Base-by-base conservation (phyloP, 305 asterid genomes). In the Euphrasia arctica region DNA sequence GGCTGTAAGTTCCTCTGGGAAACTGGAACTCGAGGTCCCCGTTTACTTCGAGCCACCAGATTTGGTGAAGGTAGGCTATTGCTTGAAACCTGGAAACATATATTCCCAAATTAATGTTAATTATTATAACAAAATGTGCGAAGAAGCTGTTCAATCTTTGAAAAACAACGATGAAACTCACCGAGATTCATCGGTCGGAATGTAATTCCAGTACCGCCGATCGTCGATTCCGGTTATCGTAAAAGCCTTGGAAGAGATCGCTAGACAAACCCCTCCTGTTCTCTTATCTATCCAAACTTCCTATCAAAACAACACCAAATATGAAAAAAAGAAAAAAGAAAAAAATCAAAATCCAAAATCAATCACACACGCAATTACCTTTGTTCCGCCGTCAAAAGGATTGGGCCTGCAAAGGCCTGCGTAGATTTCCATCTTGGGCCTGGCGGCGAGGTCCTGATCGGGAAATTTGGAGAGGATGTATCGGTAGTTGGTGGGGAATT, bases 11-110 rank as follows among this genome's bases (percentile, higher is more conserved):
- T 65, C 96, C 98, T 4, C 69, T 62, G 4, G 98, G 94, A 10
- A 88, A 79, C 45, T 75, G 82, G 80, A 85, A 91, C 64, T 88
- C 90, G 1, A 83, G 65, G 61, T 80, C 87, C 4, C 96, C 96
- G 2, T 62, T 86, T 27, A 88, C 88, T 80, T 91, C 89, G 4
- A 91, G 77, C 98, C 98, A 91, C 98, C 98, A 86, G 36, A 89
- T 89, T 41, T 91, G 98, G 39, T 91, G 90, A 71, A 91, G 96
- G 76, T 78, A 86, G 36, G 96, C 96, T 0, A 86, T 67, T 13
- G 90, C 79, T 59, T 78, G 83, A 69, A 88, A 91, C 60, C 98
- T 91, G 48, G 60, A 76, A 12, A 66, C 62, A n/a, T 58, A 18
- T 18, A 18, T 18, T 18, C 22, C 22, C 22, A 55, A 8, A 41